Base-by-base conservation (phyloP, 2,329 filamentous ascomycete species). In the Nothopassalora personata region DNA sequence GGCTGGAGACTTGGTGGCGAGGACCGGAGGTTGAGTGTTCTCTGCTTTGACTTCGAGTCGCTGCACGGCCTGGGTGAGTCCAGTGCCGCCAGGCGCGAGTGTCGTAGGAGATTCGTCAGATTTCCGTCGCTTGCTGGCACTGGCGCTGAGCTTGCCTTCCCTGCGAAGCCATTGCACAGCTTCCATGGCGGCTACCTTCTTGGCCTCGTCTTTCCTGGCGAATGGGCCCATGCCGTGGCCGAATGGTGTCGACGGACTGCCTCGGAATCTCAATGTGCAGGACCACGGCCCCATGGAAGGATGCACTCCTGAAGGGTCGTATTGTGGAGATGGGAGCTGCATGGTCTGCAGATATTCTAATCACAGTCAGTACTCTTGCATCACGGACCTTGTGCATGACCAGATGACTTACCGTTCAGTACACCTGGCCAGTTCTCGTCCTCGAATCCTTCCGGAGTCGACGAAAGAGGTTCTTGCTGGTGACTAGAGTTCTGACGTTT, bases 131-230 rank as follows among this genome's bases (percentile, higher is more conserved):
- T 61, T 64, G 5, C 51, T 47, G 15, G 49, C 30, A 7, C 49
- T 15, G 8, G 31, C 19, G 10, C 39, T 61, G 33, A 74, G 60
- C 5, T 69, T 59, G 7, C 72, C 73, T 3, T 68, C 57, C 4
- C 60, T 54, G 56, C 77, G 73, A 57, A 79, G 72, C 69, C 76
- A 73, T 28, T 72, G 63, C 18, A 79, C 68, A 3, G 77, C 78
- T 57, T 72, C 70, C 56, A 68, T 65, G 8, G 78, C 76, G 19
- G 77, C 75, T 54, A 72, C 68, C 39, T 72, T 70, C 19, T 74
- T 74, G 1, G 78, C 78, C 9, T 70, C 67, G 59, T 76, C 74
- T 56, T 80, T 80, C 33, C 64, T 72, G 5, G 66, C 56, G 65
- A 75, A 76, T 9, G 71, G 64, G 0, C 61, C 58, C 2, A 62